Evolutionary conservation across 1,139 yeast species (phyloP).

Genomic region (Kazachstania sp.): DNA sequence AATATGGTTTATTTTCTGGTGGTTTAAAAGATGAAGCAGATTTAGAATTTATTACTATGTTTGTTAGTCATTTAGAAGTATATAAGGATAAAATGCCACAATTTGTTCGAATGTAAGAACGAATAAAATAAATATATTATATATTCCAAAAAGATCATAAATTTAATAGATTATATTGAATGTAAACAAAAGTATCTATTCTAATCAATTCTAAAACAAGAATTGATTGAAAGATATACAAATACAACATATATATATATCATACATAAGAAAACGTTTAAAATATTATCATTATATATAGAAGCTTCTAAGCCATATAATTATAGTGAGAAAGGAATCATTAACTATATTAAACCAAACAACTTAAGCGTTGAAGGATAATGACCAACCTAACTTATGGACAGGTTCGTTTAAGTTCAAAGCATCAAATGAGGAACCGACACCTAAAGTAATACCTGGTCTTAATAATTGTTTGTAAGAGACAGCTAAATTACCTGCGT

Average conservation of each 20-base stretch:
- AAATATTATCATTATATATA: too few relatives aligned
- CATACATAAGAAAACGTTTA: too few relatives aligned
- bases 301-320: too few relatives aligned
- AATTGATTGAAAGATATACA: background rate
- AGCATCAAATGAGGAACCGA: slow-evolving; percentile 96
- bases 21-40: slow-evolving; percentile 84
- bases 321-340: background rate
- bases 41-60: slow-evolving; percentile 46
- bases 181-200: background rate
- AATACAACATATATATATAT: background rate
- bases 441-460: slow-evolving; percentile 96
- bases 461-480: slow-evolving; percentile 92
- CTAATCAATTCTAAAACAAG: too few relatives aligned
- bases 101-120: slow-evolving; percentile 8
- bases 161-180: background rate
- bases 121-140: background rate
- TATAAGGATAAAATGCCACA: slow-evolving; percentile 17
- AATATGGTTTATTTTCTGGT: slow-evolving; percentile 83
- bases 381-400: slow-evolving; percentile 94
- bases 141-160: background rate
- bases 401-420: slow-evolving; percentile 94
- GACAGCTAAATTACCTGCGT: slow-evolving; percentile 90
- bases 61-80: slow-evolving; percentile 19
- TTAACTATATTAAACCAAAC: background rate
- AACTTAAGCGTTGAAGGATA: slow-evolving; percentile 76